phyloP scores from a whole-genome alignment of 257 asterid genomes.

The Hygrophila difformis region DNA sequence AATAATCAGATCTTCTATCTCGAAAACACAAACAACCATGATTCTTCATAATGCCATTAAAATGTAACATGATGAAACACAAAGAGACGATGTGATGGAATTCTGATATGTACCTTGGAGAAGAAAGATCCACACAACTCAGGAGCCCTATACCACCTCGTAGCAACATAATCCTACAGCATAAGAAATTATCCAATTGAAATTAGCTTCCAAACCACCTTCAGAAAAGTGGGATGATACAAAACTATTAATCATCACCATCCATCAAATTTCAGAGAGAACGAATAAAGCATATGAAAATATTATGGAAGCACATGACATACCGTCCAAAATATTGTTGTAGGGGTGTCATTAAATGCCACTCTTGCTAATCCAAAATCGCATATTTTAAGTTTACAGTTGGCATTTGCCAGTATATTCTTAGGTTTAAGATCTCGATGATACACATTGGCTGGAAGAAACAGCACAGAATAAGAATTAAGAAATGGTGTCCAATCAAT shows the following conservation, averaged over 20 bases:
- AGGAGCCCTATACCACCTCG: too few relatives aligned
- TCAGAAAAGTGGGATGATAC: slow-evolving; percentile 1
- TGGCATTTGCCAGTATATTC: slow-evolving; percentile 94
- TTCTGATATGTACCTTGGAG: not conserved
- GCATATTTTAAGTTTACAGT: slow-evolving; percentile 89
- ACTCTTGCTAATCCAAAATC: slow-evolving; percentile 95
- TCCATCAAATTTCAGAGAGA: slow-evolving; percentile 1
- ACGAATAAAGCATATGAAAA: slow-evolving; percentile 5
- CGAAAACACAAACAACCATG: too few relatives aligned
- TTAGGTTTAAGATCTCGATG: slow-evolving; percentile 95
- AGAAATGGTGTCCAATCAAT: slow-evolving; percentile 7
- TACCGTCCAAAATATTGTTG: slow-evolving; percentile 92
- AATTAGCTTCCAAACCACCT: slow-evolving; percentile 7
- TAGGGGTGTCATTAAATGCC: slow-evolving; percentile 80
- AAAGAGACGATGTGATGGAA: not conserved
- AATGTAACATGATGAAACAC: not conserved
- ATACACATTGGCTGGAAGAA: slow-evolving; percentile 79
- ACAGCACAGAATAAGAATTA: slow-evolving; percentile 15
- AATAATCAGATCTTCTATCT: too few relatives aligned
- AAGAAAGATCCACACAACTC: slow-evolving; percentile 93
- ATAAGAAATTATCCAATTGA: slow-evolving; percentile 12
- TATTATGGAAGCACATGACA: not conserved
- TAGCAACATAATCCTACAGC: slow-evolving; percentile 91
- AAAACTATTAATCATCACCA: not conserved
- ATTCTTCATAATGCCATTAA: too few relatives aligned